Evolutionary conservation across 108 stramenopile genomes (phyloP), one percentile per base, ranked within the genome.

Genomic region (Nannochloropsis salina): DNA sequence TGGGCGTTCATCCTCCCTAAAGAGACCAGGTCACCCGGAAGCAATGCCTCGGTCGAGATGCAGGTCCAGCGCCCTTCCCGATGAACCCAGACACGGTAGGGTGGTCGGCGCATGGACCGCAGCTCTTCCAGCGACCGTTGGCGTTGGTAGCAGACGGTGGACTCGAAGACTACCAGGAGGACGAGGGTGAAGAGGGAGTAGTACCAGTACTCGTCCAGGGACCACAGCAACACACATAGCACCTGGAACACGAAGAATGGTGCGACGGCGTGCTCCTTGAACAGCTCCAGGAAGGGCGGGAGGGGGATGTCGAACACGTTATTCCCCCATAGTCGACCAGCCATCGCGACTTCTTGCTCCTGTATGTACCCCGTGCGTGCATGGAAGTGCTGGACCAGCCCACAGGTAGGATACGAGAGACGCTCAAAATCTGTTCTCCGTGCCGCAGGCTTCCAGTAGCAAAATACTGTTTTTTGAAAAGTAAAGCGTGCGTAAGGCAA

Each of bases 201-300:
- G 90, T 96, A 95, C 99, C 97, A 98, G 92, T 98, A 99, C 85
- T 98, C 99, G 91, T 99, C 99, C 44, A 99, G 88, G 83, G 91
- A 91, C 99, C 99, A 99, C 61, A 99, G 90, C 21, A 93, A 22
- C 74, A 98, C 96, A 90, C 99, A 99, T 11, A 99, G 90, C n/a
- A 98, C 90, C 92, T 99, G 99, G 87, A 99, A 99, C 9, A 98
- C 89, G 85, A 98, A 98, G 84, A 99, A 97, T 3, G 99, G 99
- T 41, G 96, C 95, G 6, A 97, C 86, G 12, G 95, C 86, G 88
- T 99, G 97, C 86, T 97, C 95, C 43, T 85, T 83, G 42, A 98
- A 92, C 15, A 98, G 89, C 44, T 94, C 93, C n/a, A 89, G 47
- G 82, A 97, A 96, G 42, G 94, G 84, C 20, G 98, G 98, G 51